A percentile compares a stretch with the other conserved stretches of the same genome.
Conservation (phyloP, 176 grass and related monocot genomes). For the Musa schizocarpa region DNA sequence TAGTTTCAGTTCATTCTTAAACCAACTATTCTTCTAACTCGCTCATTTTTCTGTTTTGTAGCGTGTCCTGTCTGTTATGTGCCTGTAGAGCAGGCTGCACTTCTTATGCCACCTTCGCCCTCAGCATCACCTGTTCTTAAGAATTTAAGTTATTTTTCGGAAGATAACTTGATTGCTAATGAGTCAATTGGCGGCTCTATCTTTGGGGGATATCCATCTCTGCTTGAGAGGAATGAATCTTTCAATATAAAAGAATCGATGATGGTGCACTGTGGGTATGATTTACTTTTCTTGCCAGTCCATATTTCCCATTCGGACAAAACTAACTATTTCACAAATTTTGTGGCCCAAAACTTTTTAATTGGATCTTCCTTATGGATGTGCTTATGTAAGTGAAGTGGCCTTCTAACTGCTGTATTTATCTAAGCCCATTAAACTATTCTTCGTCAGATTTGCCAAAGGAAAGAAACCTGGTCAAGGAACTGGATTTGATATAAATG, state of each 20-base stretch:
- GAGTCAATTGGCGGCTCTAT: slow-evolving; percentile 41
- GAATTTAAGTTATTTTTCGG: slow-evolving; percentile 58
- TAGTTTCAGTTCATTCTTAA: slow-evolving; percentile 12
- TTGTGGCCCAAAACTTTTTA: background rate
- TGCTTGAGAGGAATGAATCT: slow-evolving; percentile 20
- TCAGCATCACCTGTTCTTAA: slow-evolving; percentile 63
- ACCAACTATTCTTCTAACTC: slow-evolving; percentile 19
- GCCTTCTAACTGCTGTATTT: background rate
- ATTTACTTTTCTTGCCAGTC: background rate
- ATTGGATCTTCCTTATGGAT: background rate
- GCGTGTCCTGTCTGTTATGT: slow-evolving; percentile 94
- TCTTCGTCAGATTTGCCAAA: slow-evolving; percentile 20
- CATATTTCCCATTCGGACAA: background rate
- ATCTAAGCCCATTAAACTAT: background rate
- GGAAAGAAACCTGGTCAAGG: slow-evolving; percentile 27
- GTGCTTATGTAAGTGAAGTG: background rate
- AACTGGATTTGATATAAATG: slow-evolving; percentile 23
- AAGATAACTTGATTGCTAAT: slow-evolving; percentile 53
- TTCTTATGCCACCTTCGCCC: slow-evolving; percentile 43
- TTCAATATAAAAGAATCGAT: slow-evolving; percentile 23
- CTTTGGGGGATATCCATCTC: slow-evolving; percentile 21
- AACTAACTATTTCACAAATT: background rate
- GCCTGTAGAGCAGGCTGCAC: slow-evolving; percentile 64
- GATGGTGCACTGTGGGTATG: slow-evolving; percentile 27
- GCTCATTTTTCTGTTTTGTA: slow-evolving; percentile 40